A percentile compares a stretch with the other conserved stretches of the same genome.
Conservation (phyloP, 768 basidiomycete genomes). For the Trametes punicea region DNA sequence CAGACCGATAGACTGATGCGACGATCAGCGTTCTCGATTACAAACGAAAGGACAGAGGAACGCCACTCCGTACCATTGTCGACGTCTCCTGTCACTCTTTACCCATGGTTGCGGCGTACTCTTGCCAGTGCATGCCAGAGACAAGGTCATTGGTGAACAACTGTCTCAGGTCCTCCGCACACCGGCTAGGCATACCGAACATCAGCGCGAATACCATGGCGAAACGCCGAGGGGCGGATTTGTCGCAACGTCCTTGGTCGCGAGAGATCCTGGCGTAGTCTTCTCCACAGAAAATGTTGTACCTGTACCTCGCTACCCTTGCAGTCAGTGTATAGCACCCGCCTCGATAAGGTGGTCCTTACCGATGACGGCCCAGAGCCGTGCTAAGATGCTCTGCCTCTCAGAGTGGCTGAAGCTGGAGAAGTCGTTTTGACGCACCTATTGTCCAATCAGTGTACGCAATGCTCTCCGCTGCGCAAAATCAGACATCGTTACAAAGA, state of each 20-base stretch:
- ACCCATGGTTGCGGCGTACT: conserved; percentile 15
- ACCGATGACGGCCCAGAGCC: conserved; percentile 22
- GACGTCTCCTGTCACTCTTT: conserved; percentile 22
- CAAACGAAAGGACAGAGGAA: background rate
- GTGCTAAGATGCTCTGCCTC: conserved; percentile 11
- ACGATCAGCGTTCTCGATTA: background rate
- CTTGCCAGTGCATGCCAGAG: conserved; percentile 25
- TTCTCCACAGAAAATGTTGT: conserved; percentile 27
- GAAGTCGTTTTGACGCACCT: conserved; percentile 3
- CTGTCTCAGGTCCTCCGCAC: conserved; percentile 15
- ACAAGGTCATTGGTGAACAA: conserved; percentile 25
- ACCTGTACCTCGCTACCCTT: conserved; percentile 19
- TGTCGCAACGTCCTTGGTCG: conserved; percentile 16
- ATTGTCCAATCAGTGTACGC: conserved; percentile 17
- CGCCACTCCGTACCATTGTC: conserved; percentile 4
- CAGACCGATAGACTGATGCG: conserved; percentile 8
- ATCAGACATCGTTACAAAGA: background rate
- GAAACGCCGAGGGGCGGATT: background rate
- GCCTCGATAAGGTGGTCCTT: background rate
- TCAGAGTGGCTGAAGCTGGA: background rate
- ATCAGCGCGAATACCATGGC: conserved; percentile 1
- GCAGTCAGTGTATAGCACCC: too few relatives aligned
- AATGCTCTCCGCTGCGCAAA: background rate
- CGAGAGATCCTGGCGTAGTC: conserved; percentile 24
- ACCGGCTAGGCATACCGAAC: conserved; percentile 16